Evolutionary conservation across 2,329 filamentous ascomycete species (phyloP).

Genomic region (Penicillium olsonii): DNA sequence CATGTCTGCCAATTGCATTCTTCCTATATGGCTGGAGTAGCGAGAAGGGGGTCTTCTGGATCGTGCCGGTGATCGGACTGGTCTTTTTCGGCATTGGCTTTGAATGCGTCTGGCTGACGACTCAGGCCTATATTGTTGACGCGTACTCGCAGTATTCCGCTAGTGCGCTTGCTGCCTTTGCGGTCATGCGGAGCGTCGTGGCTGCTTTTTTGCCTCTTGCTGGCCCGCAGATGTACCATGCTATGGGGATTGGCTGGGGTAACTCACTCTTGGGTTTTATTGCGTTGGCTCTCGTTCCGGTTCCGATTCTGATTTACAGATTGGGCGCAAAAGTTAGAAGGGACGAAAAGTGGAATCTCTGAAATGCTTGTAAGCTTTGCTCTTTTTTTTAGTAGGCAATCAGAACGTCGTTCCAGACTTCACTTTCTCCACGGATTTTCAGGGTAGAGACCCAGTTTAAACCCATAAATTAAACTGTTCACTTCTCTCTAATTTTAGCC

Average conservation of each 20-base stretch:
- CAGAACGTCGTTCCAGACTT: too few relatives aligned
- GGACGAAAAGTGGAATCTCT: background rate
- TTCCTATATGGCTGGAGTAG: constrained; percentile 60
- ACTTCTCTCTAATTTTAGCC: too few relatives aligned
- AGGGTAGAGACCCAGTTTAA: too few relatives aligned
- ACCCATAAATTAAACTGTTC: too few relatives aligned
- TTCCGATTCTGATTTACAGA: constrained; percentile 34
- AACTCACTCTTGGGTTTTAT: constrained; percentile 58
- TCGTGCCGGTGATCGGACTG: constrained; percentile 46
- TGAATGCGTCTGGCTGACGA: background rate
- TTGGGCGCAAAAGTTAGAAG: background rate
- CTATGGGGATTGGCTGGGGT: constrained; percentile 61
- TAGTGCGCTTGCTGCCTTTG: constrained; percentile 12
- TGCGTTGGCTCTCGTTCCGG: constrained; percentile 49
- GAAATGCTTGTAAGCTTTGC: background rate
- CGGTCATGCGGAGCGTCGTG: constrained; percentile 41
- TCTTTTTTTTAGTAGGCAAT: too few relatives aligned
- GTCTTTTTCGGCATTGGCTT: background rate
- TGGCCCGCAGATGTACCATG: constrained; percentile 60
- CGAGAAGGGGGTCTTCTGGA: constrained; percentile 54
- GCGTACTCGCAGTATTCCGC: constrained; percentile 6
- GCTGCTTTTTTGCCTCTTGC: constrained; percentile 61
- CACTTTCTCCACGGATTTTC: too few relatives aligned
- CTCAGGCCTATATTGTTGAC: constrained; percentile 11
- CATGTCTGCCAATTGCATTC: constrained; percentile 55